Percentiles rank a stretch among this genome's conserved stretches.
Conservation (phyloP, 169 alveolate genomes). For the Plasmodium berghei region DNA sequence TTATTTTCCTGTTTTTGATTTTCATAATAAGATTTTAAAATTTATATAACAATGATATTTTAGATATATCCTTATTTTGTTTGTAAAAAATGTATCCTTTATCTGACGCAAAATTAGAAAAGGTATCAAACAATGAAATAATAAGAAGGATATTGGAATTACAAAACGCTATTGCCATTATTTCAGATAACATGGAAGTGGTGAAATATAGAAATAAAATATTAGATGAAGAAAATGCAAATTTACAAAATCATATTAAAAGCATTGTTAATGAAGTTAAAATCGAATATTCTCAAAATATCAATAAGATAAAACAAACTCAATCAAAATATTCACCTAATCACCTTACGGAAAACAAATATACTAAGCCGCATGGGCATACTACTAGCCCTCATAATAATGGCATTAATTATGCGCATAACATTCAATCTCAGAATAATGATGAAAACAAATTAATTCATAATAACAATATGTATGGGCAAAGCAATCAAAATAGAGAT, state of each 20-base stretch:
- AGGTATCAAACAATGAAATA: conserved; percentile 42
- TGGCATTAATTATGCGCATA: not conserved
- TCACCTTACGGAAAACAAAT: not conserved
- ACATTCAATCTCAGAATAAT: not conserved
- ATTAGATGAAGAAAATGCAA: conserved; percentile 64
- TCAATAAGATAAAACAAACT: conserved; percentile 7
- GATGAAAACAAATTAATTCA: not conserved
- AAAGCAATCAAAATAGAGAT: not conserved
- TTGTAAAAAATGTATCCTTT: conserved; percentile 25
- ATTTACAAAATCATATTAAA: conserved; percentile 47
- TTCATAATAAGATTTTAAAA: no score
- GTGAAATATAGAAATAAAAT: conserved; percentile 37
- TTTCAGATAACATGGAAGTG: conserved; percentile 55
- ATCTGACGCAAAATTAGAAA: conserved; percentile 46
- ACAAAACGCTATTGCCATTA: conserved; percentile 16
- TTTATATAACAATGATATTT: no score
- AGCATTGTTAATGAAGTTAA: conserved; percentile 55
- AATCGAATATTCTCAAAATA: conserved; percentile 22
- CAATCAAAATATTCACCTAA: not conserved
- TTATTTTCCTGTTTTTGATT: no score
- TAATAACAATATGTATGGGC: not conserved
- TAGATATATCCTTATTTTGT: no score
- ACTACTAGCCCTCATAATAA: not conserved
- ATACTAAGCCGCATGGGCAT: not conserved
- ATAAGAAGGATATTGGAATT: conserved; percentile 45